These are phyloP conservation scores for Colletotrichum sp. DNA, from an alignment of 2,329 filamentous ascomycete genomes.

Conservation along the genomic window DNA sequence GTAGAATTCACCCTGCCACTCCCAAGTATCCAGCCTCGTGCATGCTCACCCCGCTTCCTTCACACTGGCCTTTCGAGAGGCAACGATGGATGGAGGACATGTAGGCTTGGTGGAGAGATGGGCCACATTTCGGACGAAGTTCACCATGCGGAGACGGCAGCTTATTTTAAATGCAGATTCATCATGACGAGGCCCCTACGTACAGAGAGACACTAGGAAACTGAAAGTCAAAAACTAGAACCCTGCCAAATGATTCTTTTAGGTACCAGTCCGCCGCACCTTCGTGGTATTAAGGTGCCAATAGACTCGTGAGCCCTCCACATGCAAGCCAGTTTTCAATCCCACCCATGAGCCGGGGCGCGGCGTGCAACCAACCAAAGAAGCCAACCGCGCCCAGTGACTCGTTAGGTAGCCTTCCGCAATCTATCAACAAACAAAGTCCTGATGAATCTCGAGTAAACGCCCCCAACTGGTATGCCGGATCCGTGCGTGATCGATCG, in stretches of 20 bases:
- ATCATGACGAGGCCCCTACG: slow-evolving; percentile 23
- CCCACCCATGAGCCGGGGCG: slow-evolving; percentile 23
- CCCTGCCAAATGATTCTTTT: slow-evolving; percentile 25
- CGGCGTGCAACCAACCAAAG: slow-evolving; percentile 6
- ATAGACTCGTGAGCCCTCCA: slow-evolving; percentile 23
- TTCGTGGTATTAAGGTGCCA: slow-evolving; percentile 26
- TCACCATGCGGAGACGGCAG: background rate
- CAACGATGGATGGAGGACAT: background rate
- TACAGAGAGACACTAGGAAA: slow-evolving; percentile 25
- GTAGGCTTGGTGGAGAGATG: background rate
- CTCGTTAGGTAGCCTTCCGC: slow-evolving; percentile 23
- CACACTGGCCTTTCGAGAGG: background rate
- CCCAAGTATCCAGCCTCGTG: background rate
- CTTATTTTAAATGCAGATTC: slow-evolving; percentile 19
- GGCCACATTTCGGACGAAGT: background rate
- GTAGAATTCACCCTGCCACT: background rate
- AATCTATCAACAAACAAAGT: slow-evolving; percentile 25
- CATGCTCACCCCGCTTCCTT: slow-evolving; percentile 5
- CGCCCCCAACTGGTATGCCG: slow-evolving; percentile 17
- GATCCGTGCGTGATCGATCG: slow-evolving; percentile 18
- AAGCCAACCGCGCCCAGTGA: slow-evolving; percentile 18
- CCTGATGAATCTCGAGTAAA: slow-evolving; percentile 21
- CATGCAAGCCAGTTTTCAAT: slow-evolving; percentile 26
- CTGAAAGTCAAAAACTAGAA: slow-evolving; percentile 24
- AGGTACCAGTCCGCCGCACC: slow-evolving; percentile 24